Evolutionary conservation across 176 grass and related monocot species (phyloP).

Genomic region (Aegilops bicornis): DNA sequence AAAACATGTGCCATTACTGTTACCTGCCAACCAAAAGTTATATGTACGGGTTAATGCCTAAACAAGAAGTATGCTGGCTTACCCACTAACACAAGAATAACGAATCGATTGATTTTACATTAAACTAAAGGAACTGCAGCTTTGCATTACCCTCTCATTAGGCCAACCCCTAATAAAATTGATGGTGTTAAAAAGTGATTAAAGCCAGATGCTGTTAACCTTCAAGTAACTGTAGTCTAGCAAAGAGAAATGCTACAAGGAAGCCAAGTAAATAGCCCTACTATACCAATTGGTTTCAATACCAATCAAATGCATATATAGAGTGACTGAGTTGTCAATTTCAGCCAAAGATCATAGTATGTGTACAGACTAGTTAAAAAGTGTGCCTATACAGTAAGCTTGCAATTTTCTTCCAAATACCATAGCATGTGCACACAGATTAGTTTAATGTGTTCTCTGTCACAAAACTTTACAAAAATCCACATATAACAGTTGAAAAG

Average conservation of each 20-base stretch:
- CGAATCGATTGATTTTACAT: neutral
- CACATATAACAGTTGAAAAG: neutral
- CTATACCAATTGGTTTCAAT: neutral
- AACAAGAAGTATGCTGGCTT: neutral
- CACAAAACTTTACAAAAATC: neutral
- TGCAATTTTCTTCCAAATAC: neutral
- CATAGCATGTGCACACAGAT: neutral
- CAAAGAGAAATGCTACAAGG: neutral
- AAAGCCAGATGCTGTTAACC: neutral
- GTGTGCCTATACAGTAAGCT: neutral
- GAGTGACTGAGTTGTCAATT: neutral
- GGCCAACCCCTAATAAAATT: neutral
- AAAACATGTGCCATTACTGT: neutral
- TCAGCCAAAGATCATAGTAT: neutral
- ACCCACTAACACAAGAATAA: neutral
- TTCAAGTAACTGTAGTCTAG: neutral
- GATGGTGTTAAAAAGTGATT: neutral
- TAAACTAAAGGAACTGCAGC: neutral
- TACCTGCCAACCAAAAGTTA: neutral
- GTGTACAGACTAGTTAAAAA: slow-evolving; percentile 5
- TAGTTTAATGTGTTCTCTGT: neutral
- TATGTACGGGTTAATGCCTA: slow-evolving; percentile 10
- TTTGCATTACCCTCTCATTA: neutral
- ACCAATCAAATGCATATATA: neutral
- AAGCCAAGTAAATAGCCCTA: neutral